Evolutionary conservation across 225 moss, liverwort and hornwort genomes (phyloP), one percentile per base, ranked within the genome.

Genomic region (Anthoceros angustus): DNA sequence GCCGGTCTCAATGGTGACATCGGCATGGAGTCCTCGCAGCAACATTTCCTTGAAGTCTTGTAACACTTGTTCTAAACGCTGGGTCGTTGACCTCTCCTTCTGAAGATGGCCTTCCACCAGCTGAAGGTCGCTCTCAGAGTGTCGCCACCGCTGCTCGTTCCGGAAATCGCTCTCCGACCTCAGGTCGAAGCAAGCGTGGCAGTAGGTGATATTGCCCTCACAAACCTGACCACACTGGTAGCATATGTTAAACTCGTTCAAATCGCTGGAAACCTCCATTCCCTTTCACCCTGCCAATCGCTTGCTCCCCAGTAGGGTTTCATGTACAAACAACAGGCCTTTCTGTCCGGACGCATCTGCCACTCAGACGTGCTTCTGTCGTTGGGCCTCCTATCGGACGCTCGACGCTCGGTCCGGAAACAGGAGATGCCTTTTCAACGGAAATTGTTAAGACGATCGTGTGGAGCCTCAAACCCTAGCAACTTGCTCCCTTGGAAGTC

Each of bases 1-100:
- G 41, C 81, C 84, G 21, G 86, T 86, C 73, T 84, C 86, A 66
- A 86, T 86, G 0, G 86, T 86, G 18, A 86, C 86, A 66, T 86
- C 86, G 10, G 86, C 84, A 68, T 84, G 86, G 68, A 86, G 73
- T 9, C 86, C 84, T 66, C 81, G 74, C 66, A 76, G 64, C 14
- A 86, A 69, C 84, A 84, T 86, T 8, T 82, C 74, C 69, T 81
- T 39, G n/a, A 79, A 84, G 63, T 81, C 84, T 24, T 65, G 62
- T 63, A 86, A 70, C 42, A 81, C 78, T 68, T 48, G 84, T 65
- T 78, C 74, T 71, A 79, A 72, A 42, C 84, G 81, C 77, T 76
- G 78, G 18, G 71, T 79, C 62, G 67, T 67, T 9, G 79, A 73
- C 55, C 71, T 76, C 75, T 86, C 77, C 62, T 82, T 80, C 72